Evolutionary conservation across 805 yeast genomes (phyloP), one percentile per base, ranked within the genome.

Genomic region (Ogataea nonfermentans): DNA sequence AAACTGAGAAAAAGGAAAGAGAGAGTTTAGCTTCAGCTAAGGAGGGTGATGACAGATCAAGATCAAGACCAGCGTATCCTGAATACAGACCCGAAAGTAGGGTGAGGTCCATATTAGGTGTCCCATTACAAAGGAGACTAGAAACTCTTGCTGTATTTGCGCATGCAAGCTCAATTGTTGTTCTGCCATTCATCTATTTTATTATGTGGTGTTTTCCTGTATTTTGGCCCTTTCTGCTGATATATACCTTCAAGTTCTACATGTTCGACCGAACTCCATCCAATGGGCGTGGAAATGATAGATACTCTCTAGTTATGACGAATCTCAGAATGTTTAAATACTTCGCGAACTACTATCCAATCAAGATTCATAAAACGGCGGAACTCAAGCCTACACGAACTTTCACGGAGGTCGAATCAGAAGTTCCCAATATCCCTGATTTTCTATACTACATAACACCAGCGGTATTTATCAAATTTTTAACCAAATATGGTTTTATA

Each of bases 301-400:
- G 95, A 26, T 68, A 72, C 29, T 79, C 84, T 3, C 59, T 63
- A 2, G 69, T 74, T 67, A 67, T 86, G 56, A 73, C 87, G 46
- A 70, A 74, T 22, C 53, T 77, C 24, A 52, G 64, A 6, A 48
- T 85, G 13, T 91, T 93, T 88, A 76, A 70, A 44, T 74, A 79
- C 62, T 89, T 84, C 58, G 80, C 81, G 31, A 66, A 71, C 32
- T 93, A 88, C 62, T 93, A 84, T 63, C 98, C 98, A 0, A 77
- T 93, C 14, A 62, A 61, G 0, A 65, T 89, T 9, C 83, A 79
- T 61, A 84, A 82, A 55, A 72, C 91, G 0, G 68, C 67, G 3
- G 84, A 81, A 11, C 65, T 90, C 37, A 74, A 74, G 46, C 96
- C 97, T 2, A 82, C 96, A 0, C 81, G 81, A 52, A 68, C 76